Evolutionary conservation across 2,329 filamentous ascomycete genomes (phyloP).

Genomic region (Hymenoscyphus linearis): DNA sequence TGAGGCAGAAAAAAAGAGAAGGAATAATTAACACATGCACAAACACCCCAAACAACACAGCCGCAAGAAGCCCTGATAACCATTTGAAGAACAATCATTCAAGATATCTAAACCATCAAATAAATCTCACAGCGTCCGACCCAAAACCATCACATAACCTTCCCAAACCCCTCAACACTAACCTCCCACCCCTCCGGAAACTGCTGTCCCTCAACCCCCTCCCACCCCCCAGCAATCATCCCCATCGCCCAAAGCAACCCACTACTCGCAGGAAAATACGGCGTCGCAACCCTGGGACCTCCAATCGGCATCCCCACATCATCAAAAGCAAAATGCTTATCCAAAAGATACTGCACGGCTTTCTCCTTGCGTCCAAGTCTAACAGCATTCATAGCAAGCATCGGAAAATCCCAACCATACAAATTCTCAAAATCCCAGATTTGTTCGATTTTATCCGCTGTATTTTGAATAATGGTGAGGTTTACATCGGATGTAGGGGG

Average conservation of each 20-base stretch:
- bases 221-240: slow-evolving; percentile 55
- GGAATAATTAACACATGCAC: too few relatives aligned
- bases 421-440: slow-evolving; percentile 39
- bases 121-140: too few relatives aligned
- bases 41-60: too few relatives aligned
- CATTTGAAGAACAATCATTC: background rate
- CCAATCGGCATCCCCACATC: slow-evolving; percentile 51
- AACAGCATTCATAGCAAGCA: slow-evolving; percentile 42
- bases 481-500: slow-evolving; percentile 37
- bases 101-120: background rate
- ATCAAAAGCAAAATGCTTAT: slow-evolving; percentile 49
- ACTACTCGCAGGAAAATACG: slow-evolving; percentile 50
- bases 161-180: slow-evolving; percentile 42
- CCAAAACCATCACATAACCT: background rate
- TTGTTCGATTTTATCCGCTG: slow-evolving; percentile 36
- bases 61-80: too few relatives aligned
- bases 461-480: slow-evolving; percentile 32
- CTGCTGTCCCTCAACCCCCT: slow-evolving; percentile 40
- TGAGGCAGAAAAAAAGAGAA: too few relatives aligned
- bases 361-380: slow-evolving; percentile 38
- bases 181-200: slow-evolving; percentile 47
- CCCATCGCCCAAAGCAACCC: slow-evolving; percentile 46
- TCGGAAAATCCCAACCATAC: slow-evolving; percentile 43
- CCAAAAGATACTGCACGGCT: slow-evolving; percentile 39
- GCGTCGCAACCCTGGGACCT: slow-evolving; percentile 47